Percentiles rank a stretch among this genome's conserved stretches.
Conservation (phyloP, 2,329 filamentous ascomycete genomes). For the Ophiostoma sp. region DNA sequence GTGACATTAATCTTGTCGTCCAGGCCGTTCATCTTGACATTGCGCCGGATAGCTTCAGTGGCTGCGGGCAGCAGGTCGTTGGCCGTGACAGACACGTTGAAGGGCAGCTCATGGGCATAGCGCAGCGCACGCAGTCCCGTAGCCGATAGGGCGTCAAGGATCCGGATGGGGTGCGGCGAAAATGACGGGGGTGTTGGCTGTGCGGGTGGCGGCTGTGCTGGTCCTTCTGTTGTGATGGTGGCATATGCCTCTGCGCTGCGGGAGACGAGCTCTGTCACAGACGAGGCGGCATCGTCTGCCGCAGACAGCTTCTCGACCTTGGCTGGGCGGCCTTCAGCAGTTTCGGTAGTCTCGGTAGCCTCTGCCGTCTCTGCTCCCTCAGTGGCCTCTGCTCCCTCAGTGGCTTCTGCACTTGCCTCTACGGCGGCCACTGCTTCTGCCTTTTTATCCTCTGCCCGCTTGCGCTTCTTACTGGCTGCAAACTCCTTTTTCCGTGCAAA, state of each 20-base stretch:
- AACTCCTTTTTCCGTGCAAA: conserved; percentile 54
- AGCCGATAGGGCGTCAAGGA: conserved; percentile 90
- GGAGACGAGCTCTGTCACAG: not conserved
- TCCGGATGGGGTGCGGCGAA: conserved; percentile 57
- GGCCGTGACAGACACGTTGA: conserved; percentile 73
- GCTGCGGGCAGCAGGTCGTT: conserved; percentile 82
- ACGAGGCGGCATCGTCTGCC: conserved; percentile 18
- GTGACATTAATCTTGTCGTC: conserved; percentile 65
- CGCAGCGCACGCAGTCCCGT: conserved; percentile 86
- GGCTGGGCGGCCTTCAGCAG: conserved; percentile 17
- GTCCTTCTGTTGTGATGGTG: conserved; percentile 15
- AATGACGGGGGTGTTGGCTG: conserved; percentile 29
- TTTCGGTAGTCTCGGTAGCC: not conserved
- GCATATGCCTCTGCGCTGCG: conserved; percentile 8
- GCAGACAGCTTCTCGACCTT: conserved; percentile 17
- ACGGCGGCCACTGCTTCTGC: not conserved
- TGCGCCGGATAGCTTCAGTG: conserved; percentile 73
- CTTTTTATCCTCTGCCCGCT: conserved; percentile 33
- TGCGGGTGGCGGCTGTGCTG: conserved; percentile 25
- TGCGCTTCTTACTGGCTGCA: conserved; percentile 38
- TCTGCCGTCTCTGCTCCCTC: not conserved
- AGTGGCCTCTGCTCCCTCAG: not conserved
- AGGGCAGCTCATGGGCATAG: conserved; percentile 86
- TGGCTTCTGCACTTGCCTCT: not conserved
- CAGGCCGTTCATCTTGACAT: conserved; percentile 77